These are phyloP conservation scores for Vanderwaltozyma polyspora DNA, from an alignment of 805 yeast species.

Conservation along the genomic window DNA sequence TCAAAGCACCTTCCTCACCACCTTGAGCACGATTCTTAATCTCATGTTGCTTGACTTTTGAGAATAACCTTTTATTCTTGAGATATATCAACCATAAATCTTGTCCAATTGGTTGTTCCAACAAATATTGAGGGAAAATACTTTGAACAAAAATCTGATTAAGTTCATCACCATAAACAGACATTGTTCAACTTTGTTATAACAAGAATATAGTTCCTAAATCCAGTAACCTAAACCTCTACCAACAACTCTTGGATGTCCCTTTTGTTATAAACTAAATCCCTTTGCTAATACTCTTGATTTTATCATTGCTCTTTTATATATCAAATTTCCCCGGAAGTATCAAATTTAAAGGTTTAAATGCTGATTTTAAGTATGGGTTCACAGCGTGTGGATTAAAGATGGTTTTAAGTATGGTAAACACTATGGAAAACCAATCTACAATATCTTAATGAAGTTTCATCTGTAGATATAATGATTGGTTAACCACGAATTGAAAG, in stretches of 20 bases:
- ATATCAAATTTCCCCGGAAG: too few relatives aligned
- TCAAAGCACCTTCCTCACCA: background rate
- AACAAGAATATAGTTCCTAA: too few relatives aligned
- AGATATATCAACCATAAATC: constrained; percentile 19
- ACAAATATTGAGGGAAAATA: constrained; percentile 22
- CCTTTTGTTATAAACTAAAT: too few relatives aligned
- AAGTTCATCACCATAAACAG: constrained; percentile 9
- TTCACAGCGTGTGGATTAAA: too few relatives aligned
- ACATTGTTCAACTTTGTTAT: background rate
- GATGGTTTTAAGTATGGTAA: too few relatives aligned
- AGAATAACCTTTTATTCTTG: constrained; percentile 19
- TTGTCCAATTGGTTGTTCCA: constrained; percentile 26
- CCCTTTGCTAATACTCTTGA: background rate
- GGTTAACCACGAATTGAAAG: background rate
- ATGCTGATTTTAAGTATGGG: too few relatives aligned
- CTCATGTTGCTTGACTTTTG: constrained; percentile 4
- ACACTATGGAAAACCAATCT: too few relatives aligned
- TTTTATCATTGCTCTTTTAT: too few relatives aligned
- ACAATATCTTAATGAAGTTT: too few relatives aligned
- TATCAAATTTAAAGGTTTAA: too few relatives aligned
- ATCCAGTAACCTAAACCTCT: too few relatives aligned
- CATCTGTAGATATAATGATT: too few relatives aligned
- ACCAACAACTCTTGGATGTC: background rate
- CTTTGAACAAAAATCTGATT: constrained; percentile 19
- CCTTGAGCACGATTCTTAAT: background rate